Evolutionary conservation across 2,329 filamentous ascomycete species (phyloP).

Genomic region (Colletotrichum orchidophilum): DNA sequence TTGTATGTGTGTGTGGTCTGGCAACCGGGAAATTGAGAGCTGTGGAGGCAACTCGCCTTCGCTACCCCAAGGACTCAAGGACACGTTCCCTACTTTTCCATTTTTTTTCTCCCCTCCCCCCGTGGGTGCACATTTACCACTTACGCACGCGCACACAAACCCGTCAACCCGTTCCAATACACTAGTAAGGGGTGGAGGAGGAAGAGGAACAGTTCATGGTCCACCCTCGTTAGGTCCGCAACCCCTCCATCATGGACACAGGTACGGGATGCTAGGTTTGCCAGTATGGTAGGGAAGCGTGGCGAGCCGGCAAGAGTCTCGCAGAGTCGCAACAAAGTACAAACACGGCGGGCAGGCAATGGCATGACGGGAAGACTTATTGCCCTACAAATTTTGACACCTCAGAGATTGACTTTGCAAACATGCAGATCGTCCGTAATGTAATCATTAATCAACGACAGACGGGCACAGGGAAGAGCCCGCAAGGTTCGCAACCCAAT

Average conservation of each 20-base stretch:
- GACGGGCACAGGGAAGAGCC: background rate
- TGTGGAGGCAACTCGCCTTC: conserved; percentile 18
- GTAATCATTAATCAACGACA: background rate
- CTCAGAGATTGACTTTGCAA: background rate
- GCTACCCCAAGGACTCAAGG: conserved; percentile 30
- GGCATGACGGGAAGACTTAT: background rate
- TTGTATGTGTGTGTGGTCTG: background rate
- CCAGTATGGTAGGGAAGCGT: no score
- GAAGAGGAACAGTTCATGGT: background rate
- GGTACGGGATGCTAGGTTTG: background rate
- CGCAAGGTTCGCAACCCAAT: background rate
- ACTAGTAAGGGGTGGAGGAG: conserved; percentile 1
- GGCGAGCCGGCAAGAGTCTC: background rate
- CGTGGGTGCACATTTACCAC: background rate
- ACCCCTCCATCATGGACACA: background rate
- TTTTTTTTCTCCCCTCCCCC: background rate
- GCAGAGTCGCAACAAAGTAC: background rate
- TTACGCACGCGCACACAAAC: conserved; percentile 14
- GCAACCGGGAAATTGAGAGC: conserved; percentile 16
- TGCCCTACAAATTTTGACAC: background rate
- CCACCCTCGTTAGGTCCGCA: background rate
- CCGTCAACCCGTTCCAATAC: conserved; percentile 1
- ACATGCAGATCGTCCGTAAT: background rate
- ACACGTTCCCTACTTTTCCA: conserved; percentile 28
- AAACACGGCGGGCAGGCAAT: background rate